phyloP scores from a whole-genome alignment of 179 eudicot genomes.

The Beta corolliflora region DNA sequence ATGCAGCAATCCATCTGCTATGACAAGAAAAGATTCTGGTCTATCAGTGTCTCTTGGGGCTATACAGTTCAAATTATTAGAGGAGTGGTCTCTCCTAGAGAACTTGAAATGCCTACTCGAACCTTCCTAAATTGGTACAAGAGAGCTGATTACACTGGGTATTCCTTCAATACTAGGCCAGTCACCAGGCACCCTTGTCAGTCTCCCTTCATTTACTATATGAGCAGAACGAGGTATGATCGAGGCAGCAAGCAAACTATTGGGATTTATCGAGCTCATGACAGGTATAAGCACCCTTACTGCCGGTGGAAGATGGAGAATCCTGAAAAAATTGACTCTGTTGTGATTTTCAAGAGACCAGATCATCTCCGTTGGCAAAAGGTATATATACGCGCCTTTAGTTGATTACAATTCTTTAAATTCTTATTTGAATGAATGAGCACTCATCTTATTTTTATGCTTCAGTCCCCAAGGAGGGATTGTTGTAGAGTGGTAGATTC shows the following conservation, averaged over 20 bases:
- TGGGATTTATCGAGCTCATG: conserved; percentile 44
- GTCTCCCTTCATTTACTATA: conserved; percentile 66
- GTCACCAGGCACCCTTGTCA: conserved; percentile 73
- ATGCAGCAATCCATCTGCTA: conserved; percentile 89
- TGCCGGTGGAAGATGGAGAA: conserved; percentile 63
- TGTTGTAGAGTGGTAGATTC: conserved; percentile 76
- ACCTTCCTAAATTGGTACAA: conserved; percentile 81
- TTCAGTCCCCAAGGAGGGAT: conserved; percentile 87
- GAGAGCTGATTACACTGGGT: conserved; percentile 72
- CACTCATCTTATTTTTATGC: neutral
- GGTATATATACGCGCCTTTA: conserved; percentile 31
- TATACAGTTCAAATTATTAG: conserved; percentile 67
- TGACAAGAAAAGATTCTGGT: conserved; percentile 62
- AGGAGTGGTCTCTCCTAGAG: conserved; percentile 76
- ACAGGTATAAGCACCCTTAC: conserved; percentile 44
- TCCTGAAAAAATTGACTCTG: conserved; percentile 51
- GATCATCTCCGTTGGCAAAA: conserved; percentile 60
- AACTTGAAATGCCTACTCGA: conserved; percentile 75
- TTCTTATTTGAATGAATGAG: neutral
- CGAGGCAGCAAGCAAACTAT: conserved; percentile 42
- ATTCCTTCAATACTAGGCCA: conserved; percentile 81
- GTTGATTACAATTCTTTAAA: neutral
- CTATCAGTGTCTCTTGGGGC: conserved; percentile 80
- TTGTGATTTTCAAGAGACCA: conserved; percentile 51
- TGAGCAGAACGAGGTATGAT: conserved; percentile 46